Conservation (phyloP, 257 asterid species). For the Thymus mandschuricus region DNA sequence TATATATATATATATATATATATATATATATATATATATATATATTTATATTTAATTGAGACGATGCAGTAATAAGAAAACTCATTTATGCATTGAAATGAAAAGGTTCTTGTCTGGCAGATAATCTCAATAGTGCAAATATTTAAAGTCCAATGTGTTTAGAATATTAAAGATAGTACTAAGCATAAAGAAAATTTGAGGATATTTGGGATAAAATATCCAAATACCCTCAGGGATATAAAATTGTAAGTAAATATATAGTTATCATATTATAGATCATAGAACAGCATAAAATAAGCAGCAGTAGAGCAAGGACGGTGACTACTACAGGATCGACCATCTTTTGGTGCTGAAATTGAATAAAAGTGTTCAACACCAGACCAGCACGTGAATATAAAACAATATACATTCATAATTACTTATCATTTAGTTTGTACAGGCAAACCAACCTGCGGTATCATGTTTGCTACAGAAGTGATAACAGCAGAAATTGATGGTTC, state of each 20-base stretch:
- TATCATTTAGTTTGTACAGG: slow-evolving; percentile 17
- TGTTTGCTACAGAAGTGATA: slow-evolving; percentile 86
- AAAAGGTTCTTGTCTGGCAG: slow-evolving; percentile 26
- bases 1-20: no score
- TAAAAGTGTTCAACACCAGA: neutral
- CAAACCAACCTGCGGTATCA: slow-evolving; percentile 90
- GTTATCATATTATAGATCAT: neutral
- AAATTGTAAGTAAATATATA: neutral
- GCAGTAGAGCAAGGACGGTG: neutral
- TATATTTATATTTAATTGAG: slow-evolving; percentile 11
- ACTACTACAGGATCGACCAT: neutral
- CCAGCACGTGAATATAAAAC: neutral
- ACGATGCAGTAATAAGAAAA: slow-evolving; percentile 25
- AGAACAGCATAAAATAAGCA: slow-evolving; percentile 1
- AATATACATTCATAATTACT: neutral
- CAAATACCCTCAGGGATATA: slow-evolving; percentile 5
- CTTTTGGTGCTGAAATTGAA: neutral
- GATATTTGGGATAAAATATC: neutral
- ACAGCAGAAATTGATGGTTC: slow-evolving; percentile 94
- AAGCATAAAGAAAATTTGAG: neutral
- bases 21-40: no score
- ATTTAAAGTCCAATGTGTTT: slow-evolving; percentile 9
- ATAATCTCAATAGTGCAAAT: slow-evolving; percentile 23
- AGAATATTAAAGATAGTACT: slow-evolving; percentile 15
- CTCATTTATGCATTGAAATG: slow-evolving; percentile 14